Base-by-base conservation (phyloP, 441 rosid species). In the Corymbia calophylla region DNA sequence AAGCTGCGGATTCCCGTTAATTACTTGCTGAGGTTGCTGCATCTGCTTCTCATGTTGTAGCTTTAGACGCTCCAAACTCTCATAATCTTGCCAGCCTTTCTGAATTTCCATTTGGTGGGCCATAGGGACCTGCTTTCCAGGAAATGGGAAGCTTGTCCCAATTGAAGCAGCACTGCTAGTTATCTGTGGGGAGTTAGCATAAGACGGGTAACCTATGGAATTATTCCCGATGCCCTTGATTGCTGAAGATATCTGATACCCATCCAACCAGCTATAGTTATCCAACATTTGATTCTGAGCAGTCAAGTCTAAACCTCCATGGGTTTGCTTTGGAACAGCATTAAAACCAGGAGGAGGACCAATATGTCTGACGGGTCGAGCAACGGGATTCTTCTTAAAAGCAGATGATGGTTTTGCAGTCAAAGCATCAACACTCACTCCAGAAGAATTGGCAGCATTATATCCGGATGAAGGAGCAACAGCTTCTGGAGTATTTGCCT, bases 231-330 rank as follows among this genome's bases (percentile, higher is more conserved):
- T 85, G 91, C 92, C 92, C 88, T 89, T 94, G 19, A 92, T 87
- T 87, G 96, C 93, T 25, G 95, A 90, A 10, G 95, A 92, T 90
- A 95, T 85, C 91, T 96, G 96, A 94, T 98, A 96, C 55, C 99
- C 99, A 95, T 98, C 99, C 95, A 97, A 94, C 99, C 99, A 98
- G 92, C 98, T 96, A 93, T 98, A 98, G 92, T 98, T 98, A 95
- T 98, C 99, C 90, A 64, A 92, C 53, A 93, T 88, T 27, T 91
- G 90, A 93, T 91, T 92, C 80, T 90, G 95, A 55, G 87, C 87
- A 85, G 89, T 89, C 88, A 94, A 35, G 87, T 91, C 94, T 6
- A 93, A 89, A 91, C 93, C 93, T 89, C 93, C 98, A 87, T 77
- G 91, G 5, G 27, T 89, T 88, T 93, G 96, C 91, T 94, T 98